A percentile compares a stretch with the other conserved stretches of the same genome.
These are phyloP conservation scores for Byssochlamys sp. DNA, from an alignment of 2,329 filamentous ascomycete genomes.

Conservation along the genomic window DNA sequence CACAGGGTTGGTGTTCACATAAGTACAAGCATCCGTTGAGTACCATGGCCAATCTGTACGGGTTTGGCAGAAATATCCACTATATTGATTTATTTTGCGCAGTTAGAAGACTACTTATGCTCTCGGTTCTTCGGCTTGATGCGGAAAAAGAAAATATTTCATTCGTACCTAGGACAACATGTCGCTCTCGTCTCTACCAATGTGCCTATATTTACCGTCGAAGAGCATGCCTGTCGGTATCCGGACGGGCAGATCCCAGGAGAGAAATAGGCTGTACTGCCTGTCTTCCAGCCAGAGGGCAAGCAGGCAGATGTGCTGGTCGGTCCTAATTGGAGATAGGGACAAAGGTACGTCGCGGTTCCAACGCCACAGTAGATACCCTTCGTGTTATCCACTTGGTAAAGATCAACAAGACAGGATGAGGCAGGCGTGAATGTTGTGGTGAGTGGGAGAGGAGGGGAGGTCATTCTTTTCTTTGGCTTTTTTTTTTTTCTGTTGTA, in stretches of 20 bases:
- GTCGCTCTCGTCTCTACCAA: neutral
- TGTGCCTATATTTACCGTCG: neutral
- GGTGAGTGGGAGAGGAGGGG: neutral
- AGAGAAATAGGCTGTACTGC: neutral
- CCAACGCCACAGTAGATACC: neutral
- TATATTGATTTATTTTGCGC: neutral
- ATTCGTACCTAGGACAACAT: neutral
- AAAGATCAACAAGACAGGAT: neutral
- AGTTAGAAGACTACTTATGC: neutral
- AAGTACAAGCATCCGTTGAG: neutral
- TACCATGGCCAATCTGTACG: neutral
- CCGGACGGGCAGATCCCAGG: neutral
- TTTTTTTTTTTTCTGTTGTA: neutral
- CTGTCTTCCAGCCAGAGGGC: neutral
- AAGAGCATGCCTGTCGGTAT: neutral
- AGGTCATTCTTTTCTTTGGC: neutral
- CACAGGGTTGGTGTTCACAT: neutral
- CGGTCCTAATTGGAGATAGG: neutral
- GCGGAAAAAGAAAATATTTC: neutral
- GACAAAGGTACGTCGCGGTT: neutral
- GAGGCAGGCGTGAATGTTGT: neutral
- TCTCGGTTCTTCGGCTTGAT: neutral
- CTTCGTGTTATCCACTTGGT: neutral
- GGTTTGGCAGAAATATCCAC: neutral
- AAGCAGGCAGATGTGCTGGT: neutral